Evolutionary conservation across 306 rosid genomes (phyloP).

Genomic region (Cicer pinnatifidum): DNA sequence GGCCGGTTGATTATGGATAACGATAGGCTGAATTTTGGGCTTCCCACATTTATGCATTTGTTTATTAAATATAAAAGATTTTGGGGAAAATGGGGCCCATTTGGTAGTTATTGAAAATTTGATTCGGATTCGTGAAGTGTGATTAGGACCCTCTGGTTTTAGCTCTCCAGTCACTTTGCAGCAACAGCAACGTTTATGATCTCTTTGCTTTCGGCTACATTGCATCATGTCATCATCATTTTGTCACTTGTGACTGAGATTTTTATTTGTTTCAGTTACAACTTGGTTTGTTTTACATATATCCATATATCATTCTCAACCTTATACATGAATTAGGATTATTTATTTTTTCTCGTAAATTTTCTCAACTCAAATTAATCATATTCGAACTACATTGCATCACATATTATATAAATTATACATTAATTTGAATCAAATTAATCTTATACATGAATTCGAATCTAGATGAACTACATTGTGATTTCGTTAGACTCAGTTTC

Average conservation of each 20-base stretch:
- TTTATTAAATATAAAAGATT: neutral
- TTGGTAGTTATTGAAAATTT: neutral
- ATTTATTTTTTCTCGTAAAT: too few species aligned
- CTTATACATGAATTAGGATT: too few species aligned
- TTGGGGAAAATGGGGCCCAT: conserved; percentile 19
- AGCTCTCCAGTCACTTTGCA: conserved; percentile 42
- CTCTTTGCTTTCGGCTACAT: conserved; percentile 45
- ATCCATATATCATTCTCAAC: too few species aligned
- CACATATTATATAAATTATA: too few species aligned
- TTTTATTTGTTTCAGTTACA: conserved; percentile 16
- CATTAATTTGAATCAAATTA: too few species aligned
- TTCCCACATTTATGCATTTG: neutral
- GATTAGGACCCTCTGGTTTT: conserved; percentile 28
- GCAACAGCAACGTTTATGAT: conserved; percentile 18
- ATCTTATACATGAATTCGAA: too few species aligned
- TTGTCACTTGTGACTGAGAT: neutral
- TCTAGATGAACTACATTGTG: too few species aligned
- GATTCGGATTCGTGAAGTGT: conserved; percentile 42
- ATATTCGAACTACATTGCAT: too few species aligned
- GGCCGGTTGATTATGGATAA: neutral
- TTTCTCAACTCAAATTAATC: too few species aligned
- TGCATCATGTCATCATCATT: neutral
- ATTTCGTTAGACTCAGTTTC: too few species aligned
- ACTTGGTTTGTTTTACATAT: neutral
- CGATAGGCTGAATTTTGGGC: conserved; percentile 40